Conservation (phyloP, 2,329 filamentous ascomycete species). For the Fusarium falciforme region DNA sequence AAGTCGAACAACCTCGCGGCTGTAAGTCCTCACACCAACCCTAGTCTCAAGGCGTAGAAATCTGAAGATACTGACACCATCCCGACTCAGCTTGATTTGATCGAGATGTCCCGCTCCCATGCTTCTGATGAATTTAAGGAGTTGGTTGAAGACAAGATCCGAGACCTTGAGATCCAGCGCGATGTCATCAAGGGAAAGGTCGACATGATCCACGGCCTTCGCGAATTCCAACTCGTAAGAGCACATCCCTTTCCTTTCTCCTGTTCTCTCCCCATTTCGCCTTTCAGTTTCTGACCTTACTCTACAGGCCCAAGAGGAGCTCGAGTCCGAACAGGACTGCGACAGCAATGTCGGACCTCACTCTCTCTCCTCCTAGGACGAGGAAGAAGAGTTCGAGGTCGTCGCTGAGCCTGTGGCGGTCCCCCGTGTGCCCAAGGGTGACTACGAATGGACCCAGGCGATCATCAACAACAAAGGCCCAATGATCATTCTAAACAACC, state of each 20-base stretch:
- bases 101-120: not conserved
- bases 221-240: not conserved
- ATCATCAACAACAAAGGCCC: not conserved
- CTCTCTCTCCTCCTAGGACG: not conserved
- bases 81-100: not conserved
- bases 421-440: not conserved
- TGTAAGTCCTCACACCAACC: not conserved
- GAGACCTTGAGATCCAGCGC: not conserved
- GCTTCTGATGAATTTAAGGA: not conserved
- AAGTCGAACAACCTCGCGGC: not conserved
- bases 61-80: not conserved
- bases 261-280: not conserved
- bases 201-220: not conserved
- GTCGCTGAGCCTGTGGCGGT: not conserved
- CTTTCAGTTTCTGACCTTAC: not conserved
- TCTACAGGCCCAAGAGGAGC: not conserved
- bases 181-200: not conserved
- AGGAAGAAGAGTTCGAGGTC: not conserved
- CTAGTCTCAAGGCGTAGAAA: not conserved
- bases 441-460: not conserved
- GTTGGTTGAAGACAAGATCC: not conserved
- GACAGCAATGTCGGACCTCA: not conserved
- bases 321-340: not conserved
- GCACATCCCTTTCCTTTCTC: not conserved
- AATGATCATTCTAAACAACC: not conserved